Evolutionary conservation across 2,329 filamentous ascomycete species (phyloP).

Genomic region (Teratosphaeria nubilosa): DNA sequence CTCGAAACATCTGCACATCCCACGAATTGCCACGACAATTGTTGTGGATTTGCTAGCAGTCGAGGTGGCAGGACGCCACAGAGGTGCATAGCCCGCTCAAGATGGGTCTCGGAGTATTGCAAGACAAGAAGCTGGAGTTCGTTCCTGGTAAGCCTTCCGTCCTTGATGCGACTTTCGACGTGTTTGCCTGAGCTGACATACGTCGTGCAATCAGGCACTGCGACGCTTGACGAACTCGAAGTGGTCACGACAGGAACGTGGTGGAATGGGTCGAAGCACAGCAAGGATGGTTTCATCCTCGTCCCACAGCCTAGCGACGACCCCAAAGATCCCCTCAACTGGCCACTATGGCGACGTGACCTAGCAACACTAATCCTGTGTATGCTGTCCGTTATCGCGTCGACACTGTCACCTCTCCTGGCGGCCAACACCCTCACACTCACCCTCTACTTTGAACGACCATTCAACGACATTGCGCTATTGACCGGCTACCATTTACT

Average conservation of each 20-base stretch:
- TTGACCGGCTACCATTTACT: constrained; percentile 81
- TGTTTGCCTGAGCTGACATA: neutral
- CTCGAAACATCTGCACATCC: neutral
- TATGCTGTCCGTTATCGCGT: constrained; percentile 70
- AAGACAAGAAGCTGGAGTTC: constrained; percentile 54
- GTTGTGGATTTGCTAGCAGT: neutral
- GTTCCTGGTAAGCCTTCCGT: constrained; percentile 55
- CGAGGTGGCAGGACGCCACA: neutral
- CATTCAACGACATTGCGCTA: constrained; percentile 67
- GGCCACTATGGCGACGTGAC: constrained; percentile 80
- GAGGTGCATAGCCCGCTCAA: neutral
- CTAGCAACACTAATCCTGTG: constrained; percentile 69
- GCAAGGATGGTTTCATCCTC: constrained; percentile 45
- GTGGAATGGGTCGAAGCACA: constrained; percentile 12
- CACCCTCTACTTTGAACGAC: constrained; percentile 51
- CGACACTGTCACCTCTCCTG: constrained; percentile 73
- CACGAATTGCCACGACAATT: neutral
- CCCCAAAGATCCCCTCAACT: constrained; percentile 81
- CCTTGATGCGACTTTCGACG: neutral
- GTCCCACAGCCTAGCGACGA: constrained; percentile 87
- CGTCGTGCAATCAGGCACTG: constrained; percentile 27
- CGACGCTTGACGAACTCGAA: constrained; percentile 30
- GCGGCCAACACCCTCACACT: constrained; percentile 80
- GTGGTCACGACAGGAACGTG: constrained; percentile 3
- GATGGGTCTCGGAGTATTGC: constrained; percentile 58